These are phyloP conservation scores for Neurospora discreta DNA, from an alignment of 495 filamentous ascomycete genomes.

Conservation along the genomic window DNA sequence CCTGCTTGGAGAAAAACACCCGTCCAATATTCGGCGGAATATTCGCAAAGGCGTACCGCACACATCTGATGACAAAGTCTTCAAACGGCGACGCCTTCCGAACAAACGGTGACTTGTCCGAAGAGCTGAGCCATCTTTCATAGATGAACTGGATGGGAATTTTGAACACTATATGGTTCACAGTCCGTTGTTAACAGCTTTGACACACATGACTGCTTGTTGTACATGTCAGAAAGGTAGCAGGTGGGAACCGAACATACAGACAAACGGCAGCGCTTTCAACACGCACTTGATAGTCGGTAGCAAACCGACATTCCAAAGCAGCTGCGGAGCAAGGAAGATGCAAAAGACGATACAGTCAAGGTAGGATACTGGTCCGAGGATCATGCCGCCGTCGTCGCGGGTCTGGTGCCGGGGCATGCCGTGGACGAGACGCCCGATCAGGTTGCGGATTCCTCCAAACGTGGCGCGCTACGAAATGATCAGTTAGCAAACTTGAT, in stretches of 20 bases:
- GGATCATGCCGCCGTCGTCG: conserved; percentile 31
- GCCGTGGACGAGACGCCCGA: not conserved
- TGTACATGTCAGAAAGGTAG: not conserved
- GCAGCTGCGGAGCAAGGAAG: conserved; percentile 53
- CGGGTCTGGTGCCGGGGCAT: too few species aligned
- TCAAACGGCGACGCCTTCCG: conserved; percentile 56
- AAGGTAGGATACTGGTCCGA: conserved; percentile 56
- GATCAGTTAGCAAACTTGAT: not conserved
- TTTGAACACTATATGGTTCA: conserved; percentile 33
- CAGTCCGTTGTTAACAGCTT: not conserved
- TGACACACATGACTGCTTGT: not conserved
- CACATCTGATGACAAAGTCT: conserved; percentile 60
- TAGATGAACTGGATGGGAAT: conserved; percentile 46
- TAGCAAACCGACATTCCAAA: conserved; percentile 48
- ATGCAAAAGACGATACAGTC: conserved; percentile 60
- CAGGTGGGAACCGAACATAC: conserved; percentile 29
- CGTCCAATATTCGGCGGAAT: conserved; percentile 54
- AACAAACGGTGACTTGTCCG: conserved; percentile 45
- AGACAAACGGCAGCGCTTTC: conserved; percentile 55
- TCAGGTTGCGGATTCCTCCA: not conserved
- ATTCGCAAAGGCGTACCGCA: conserved; percentile 63
- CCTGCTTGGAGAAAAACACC: conserved; percentile 64
- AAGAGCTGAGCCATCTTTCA: conserved; percentile 43
- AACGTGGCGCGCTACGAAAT: not conserved
- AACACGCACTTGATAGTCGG: conserved; percentile 44